Evolutionary conservation across 768 basidiomycete species (phyloP).

Genomic region (Lentinus brumalis): DNA sequence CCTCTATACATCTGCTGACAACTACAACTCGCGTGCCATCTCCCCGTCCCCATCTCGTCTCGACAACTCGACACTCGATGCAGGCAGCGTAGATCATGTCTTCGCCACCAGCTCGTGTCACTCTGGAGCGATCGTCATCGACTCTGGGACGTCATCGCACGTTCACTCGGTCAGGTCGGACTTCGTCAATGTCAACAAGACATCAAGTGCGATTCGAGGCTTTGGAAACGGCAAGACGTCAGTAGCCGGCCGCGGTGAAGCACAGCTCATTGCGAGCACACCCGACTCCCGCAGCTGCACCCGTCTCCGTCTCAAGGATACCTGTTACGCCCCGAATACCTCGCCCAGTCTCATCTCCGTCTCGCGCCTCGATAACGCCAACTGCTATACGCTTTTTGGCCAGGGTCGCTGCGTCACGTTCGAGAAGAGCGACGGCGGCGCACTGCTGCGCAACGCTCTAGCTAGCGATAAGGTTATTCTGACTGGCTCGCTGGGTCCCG

Average conservation of each 20-base stretch:
- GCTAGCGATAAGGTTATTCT: neutral
- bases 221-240: conserved; percentile 5
- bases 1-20: neutral
- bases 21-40: neutral
- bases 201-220: neutral
- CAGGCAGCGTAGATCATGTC: neutral
- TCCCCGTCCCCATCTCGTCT: neutral
- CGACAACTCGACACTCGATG: neutral
- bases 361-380: conserved; percentile 4
- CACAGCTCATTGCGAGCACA: conserved; percentile 1
- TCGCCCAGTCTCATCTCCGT: conserved; percentile 10
- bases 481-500: neutral
- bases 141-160: conserved; percentile 6
- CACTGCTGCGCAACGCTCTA: neutral
- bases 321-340: conserved; percentile 7
- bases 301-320: conserved; percentile 1
- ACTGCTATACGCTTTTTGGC: conserved; percentile 13
- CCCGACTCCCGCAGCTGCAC: neutral
- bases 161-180: conserved; percentile 1
- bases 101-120: neutral
- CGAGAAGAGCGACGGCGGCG: neutral
- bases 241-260: conserved; percentile 5
- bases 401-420: conserved; percentile 6
- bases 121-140: neutral
- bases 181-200: neutral